Evolutionary conservation across 306 rosid genomes (phyloP), one percentile per base, ranked within the genome.

Genomic region (Echinosophora koreensis): DNA sequence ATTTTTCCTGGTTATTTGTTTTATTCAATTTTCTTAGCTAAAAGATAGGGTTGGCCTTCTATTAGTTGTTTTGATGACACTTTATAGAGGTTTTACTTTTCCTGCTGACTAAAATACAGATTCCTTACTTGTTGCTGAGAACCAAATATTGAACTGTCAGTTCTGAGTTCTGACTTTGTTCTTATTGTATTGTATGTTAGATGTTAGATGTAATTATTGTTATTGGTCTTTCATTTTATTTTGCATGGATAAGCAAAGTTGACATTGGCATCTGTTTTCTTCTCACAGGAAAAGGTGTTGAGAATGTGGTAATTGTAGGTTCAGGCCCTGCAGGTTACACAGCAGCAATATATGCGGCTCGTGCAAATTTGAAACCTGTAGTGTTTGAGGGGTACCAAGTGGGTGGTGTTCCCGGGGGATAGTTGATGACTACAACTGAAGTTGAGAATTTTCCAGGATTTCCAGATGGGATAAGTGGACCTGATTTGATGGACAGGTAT

Each of bases 401-500:
- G 12, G 98, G 98, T 47, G 97, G 97, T 72, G 96, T 90, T 69
- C 98, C 98, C 1, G 97, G 98, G 79, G 98, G 97, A 17, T 97
- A 94, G 81, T 85, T 94, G 82, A 94, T 94, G 98, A 94, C 98
- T 62, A 92, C 98, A 18, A 94, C 94, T 56, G 98, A 94, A 83
- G 97, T 94, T 35, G 98, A 94, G 86, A 94, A 94, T 67, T 94
- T 92, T 75, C 98, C 98, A 9, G 98, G 98, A 46, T 94, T 94
- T 81, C 97, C 98, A 0, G 98, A 94, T 35, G 97, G 98, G 57
- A 88, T 94, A 60, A 92, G 81, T 51, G 98, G 98, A 86, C 98
- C 98, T 17, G 98, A 94, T 81, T 83, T 94, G 77, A 94, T 94
- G 98, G 98, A 94, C 80, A 90, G 90, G 98, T 94, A 75, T 66